These are phyloP conservation scores for Anaeramoeba ignava DNA, from an alignment of 78 protist genomes.

Conservation along the genomic window DNA sequence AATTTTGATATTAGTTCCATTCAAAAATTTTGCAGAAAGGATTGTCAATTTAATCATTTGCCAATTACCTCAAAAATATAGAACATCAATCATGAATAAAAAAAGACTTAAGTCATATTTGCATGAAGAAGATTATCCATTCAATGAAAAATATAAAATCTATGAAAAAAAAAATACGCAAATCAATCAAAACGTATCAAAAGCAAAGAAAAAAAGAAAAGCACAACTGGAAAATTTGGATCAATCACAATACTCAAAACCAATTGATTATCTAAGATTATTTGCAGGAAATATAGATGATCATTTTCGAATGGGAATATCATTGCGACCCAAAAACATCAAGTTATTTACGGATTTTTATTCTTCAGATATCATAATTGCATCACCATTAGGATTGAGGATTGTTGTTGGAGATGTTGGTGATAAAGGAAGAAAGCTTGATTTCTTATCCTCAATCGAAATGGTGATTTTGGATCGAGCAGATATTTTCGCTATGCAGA, in stretches of 20 bases:
- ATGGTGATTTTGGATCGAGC: constrained; percentile 39
- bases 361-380: constrained; percentile 50
- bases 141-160: too few relatives aligned
- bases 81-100: constrained; percentile 6
- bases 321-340: constrained; percentile 19
- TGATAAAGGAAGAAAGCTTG: background rate
- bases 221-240: too few relatives aligned
- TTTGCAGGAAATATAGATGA: constrained; percentile 27
- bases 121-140: background rate
- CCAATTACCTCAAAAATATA: background rate
- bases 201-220: too few relatives aligned
- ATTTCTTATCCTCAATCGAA: constrained; percentile 62
- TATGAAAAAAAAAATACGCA: background rate
- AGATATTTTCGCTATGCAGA: constrained; percentile 56
- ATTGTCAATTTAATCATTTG: background rate
- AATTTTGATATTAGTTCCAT: constrained; percentile 24
- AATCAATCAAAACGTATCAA: background rate
- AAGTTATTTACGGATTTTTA: constrained; percentile 30
- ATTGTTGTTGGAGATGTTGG: background rate
- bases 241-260: background rate
- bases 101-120: constrained; percentile 10
- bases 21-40: constrained; percentile 4
- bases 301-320: constrained; percentile 26
- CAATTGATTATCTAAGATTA: constrained; percentile 20
- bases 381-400: constrained; percentile 69